Conservation (phyloP, 2,329 filamentous ascomycete genomes). For the Cercospora sp. region DNA sequence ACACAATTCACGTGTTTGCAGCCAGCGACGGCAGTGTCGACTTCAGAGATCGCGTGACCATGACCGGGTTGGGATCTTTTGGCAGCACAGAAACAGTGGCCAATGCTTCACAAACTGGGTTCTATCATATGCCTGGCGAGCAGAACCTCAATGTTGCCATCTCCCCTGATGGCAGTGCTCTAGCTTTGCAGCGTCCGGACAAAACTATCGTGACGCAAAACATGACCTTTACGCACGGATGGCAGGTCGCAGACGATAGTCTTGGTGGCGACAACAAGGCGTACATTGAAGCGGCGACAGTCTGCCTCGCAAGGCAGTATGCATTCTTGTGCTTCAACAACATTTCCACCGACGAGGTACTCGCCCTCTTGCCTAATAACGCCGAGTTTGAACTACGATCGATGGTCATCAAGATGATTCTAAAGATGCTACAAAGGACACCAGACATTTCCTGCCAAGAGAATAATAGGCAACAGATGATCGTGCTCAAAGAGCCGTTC, state of each 20-base stretch:
- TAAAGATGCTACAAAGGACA: conserved; percentile 68
- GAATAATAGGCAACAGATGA: conserved; percentile 59
- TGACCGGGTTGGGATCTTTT: conserved; percentile 64
- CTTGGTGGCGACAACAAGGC: conserved; percentile 29
- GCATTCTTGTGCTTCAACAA: conserved; percentile 44
- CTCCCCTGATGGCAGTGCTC: conserved; percentile 51
- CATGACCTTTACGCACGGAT: conserved; percentile 35
- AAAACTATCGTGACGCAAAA: conserved; percentile 42
- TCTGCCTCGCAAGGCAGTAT: conserved; percentile 40
- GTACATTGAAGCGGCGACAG: conserved; percentile 36
- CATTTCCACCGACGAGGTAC: conserved; percentile 52
- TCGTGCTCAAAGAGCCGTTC: conserved; percentile 69
- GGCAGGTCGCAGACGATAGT: conserved; percentile 34
- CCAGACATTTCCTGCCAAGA: conserved; percentile 74
- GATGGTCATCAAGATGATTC: conserved; percentile 64
- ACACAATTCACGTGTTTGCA: conserved; percentile 69
- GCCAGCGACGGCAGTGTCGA: conserved; percentile 81
- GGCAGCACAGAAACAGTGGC: conserved; percentile 65
- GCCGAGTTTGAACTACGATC: conserved; percentile 61
- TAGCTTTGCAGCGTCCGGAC: conserved; percentile 48
- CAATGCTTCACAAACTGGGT: conserved; percentile 75
- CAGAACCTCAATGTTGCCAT: conserved; percentile 52
- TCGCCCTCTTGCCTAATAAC: conserved; percentile 44
- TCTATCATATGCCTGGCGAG: conserved; percentile 66
- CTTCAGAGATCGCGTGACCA: conserved; percentile 73